Conservation (phyloP, 139 green algal genomes). For the Chlorella sp. region DNA sequence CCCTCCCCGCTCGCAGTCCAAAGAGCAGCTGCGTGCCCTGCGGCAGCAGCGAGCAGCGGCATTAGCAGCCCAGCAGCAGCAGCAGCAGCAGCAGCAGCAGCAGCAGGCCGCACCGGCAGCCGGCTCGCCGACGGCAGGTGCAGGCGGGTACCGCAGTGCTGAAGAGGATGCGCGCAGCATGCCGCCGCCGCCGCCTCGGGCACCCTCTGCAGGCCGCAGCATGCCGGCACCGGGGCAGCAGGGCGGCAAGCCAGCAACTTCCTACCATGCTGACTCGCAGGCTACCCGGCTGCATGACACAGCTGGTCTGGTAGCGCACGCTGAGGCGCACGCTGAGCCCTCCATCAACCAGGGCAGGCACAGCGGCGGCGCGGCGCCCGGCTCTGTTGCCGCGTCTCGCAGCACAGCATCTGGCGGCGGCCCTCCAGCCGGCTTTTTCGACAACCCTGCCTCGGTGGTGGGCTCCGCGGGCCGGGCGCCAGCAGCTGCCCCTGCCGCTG, state of each 20-base stretch:
- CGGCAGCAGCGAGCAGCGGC: conserved; percentile 25
- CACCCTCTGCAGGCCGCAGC: neutral
- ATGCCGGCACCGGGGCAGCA: neutral
- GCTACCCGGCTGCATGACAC: conserved; percentile 34
- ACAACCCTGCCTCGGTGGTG: neutral
- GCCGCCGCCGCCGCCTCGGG: conserved; percentile 38
- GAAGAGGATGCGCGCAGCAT: conserved; percentile 35
- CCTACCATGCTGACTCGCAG: conserved; percentile 41
- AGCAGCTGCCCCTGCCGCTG: neutral
- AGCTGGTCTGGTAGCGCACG: neutral
- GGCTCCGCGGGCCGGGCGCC: neutral
- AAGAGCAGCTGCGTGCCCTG: conserved; percentile 39
- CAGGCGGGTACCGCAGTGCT: neutral
- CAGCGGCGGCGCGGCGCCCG: neutral
- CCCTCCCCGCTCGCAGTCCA: conserved; percentile 9
- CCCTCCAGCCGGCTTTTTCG: conserved; percentile 2
- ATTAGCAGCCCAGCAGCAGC: conserved; percentile 4
- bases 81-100: neutral
- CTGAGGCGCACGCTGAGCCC: conserved; percentile 7
- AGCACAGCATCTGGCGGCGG: neutral
- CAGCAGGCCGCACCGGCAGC: neutral
- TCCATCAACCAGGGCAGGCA: conserved; percentile 36
- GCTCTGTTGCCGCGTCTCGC: too few relatives aligned
- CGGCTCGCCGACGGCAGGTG: neutral
- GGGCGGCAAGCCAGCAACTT: conserved; percentile 10